phyloP scores from a whole-genome alignment of 305 asterid species.

The Fraxinus baroniana region DNA sequence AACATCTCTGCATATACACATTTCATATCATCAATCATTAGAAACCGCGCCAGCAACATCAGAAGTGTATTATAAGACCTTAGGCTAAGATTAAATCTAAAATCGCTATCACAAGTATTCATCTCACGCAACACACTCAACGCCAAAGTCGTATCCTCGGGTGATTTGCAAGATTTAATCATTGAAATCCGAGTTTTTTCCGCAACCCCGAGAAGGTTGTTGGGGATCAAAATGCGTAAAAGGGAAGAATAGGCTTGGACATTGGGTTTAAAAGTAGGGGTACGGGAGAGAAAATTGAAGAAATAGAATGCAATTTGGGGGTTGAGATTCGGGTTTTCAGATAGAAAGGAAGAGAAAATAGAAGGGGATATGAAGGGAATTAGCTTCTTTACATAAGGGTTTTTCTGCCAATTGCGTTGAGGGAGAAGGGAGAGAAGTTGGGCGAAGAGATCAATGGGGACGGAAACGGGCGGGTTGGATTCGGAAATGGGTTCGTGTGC shows the following conservation, averaged over 20 bases:
- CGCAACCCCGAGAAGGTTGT: constrained; percentile 38
- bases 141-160: constrained; percentile 40
- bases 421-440: constrained; percentile 50
- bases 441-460: constrained; percentile 32
- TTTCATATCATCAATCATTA: constrained; percentile 61
- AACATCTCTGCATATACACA: constrained; percentile 60
- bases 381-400: constrained; percentile 47
- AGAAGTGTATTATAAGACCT: constrained; percentile 60
- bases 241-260: constrained; percentile 48
- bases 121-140: constrained; percentile 44
- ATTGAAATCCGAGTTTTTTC: constrained; percentile 46
- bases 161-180: constrained; percentile 50
- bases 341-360: constrained; percentile 48
- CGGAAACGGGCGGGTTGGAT: constrained; percentile 13
- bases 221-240: constrained; percentile 47
- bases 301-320: constrained; percentile 52
- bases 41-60: constrained; percentile 57
- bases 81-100: constrained; percentile 45
- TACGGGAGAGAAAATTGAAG: constrained; percentile 43
- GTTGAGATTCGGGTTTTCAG: constrained; percentile 54
- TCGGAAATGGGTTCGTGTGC: constrained; percentile 27
- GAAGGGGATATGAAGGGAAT: constrained; percentile 57
- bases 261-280: constrained; percentile 56
- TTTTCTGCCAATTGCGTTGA: constrained; percentile 64
- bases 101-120: constrained; percentile 33